These are phyloP conservation scores for Arthrobotrys entomopaga DNA, from an alignment of 2,329 filamentous ascomycete species.

Conservation along the genomic window DNA sequence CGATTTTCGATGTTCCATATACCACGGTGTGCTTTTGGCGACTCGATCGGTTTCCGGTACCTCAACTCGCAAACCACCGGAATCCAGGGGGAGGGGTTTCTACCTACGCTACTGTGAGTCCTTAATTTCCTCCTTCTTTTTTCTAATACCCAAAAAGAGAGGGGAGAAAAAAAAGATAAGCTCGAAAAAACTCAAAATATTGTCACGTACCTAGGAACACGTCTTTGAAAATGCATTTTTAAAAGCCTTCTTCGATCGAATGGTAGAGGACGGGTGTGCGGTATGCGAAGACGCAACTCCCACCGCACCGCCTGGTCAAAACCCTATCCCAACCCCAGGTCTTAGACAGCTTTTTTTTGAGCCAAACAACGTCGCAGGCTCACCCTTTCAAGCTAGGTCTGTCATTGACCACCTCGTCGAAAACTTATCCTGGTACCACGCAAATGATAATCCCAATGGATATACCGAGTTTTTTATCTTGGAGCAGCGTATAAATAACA, in stretches of 20 bases:
- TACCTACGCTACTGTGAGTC: constrained; percentile 13
- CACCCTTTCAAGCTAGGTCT: not conserved
- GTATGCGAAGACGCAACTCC: constrained; percentile 9
- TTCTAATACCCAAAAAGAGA: not conserved
- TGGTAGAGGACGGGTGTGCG: not conserved
- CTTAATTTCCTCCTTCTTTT: not conserved
- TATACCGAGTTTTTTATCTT: constrained; percentile 14
- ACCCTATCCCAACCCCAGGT: not conserved
- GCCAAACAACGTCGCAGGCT: not conserved
- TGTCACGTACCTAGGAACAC: constrained; percentile 9
- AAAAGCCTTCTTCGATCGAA: constrained; percentile 8
- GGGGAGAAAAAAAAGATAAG: not conserved
- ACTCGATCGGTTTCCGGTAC: not conserved
- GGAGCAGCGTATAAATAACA: constrained; percentile 19
- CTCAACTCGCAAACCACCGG: not conserved
- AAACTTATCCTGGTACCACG: constrained; percentile 12
- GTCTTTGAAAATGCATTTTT: constrained; percentile 20
- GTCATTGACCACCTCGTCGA: constrained; percentile 12
- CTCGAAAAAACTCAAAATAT: not conserved
- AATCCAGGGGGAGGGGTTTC: not conserved
- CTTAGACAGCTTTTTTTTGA: constrained; percentile 14
- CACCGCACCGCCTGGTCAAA: not conserved
- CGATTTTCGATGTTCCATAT: no score
- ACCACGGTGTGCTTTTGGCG: constrained; percentile 15
- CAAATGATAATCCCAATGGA: not conserved